A percentile compares a stretch with the other conserved stretches of the same genome.
These are phyloP conservation scores for Coprinopsis marcescibilis DNA, from an alignment of 768 basidiomycete genomes.

Conservation along the genomic window DNA sequence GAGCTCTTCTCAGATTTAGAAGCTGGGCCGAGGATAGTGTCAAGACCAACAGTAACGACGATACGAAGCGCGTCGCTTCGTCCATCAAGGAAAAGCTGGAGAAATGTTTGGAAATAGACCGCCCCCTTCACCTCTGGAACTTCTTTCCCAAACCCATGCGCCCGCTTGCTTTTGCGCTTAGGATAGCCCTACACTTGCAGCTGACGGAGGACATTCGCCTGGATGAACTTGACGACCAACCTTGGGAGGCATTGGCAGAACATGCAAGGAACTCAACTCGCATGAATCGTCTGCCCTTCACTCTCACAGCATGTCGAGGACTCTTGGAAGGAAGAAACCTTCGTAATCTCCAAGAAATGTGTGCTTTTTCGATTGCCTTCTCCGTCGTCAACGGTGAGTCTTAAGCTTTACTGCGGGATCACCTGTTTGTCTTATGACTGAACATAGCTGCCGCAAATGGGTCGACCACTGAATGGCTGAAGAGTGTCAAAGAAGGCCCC, in stretches of 20 bases:
- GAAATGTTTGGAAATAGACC: not conserved
- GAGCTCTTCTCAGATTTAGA: not conserved
- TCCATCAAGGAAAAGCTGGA: not conserved
- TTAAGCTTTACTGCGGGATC: no score
- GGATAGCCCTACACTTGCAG: not conserved
- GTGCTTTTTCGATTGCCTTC: no score
- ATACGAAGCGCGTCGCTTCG: not conserved
- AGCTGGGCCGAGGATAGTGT: no score
- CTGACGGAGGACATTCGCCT: not conserved
- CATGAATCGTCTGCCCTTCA: not conserved
- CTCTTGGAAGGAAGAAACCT: no score
- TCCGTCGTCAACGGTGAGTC: no score
- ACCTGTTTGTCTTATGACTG: no score
- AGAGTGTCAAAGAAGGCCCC: no score
- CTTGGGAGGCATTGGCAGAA: not conserved
- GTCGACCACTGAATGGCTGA: no score
- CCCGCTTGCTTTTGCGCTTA: not conserved
- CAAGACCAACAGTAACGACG: no score
- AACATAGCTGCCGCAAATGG: no score
- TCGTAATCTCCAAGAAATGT: no score
- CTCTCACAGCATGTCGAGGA: not conserved
- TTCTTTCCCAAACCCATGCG: not conserved
- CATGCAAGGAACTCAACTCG: not conserved
- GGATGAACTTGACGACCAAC: not conserved
- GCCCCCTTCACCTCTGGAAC: not conserved